phyloP scores from a whole-genome alignment of 2,329 filamentous ascomycete genomes.

The Penicillium sp. region DNA sequence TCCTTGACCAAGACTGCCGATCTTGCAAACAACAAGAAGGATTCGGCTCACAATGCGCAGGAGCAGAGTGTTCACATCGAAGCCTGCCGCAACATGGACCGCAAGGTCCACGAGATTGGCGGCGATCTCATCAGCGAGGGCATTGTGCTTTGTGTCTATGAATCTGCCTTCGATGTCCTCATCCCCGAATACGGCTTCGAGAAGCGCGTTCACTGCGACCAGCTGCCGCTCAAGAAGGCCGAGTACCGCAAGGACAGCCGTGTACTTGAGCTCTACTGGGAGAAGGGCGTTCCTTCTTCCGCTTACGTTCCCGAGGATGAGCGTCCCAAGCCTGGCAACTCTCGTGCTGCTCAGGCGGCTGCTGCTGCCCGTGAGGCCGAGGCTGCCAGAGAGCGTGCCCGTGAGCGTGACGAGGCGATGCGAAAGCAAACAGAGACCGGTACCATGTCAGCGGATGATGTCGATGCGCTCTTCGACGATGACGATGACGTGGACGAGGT shows the following conservation, averaged over 20 bases:
- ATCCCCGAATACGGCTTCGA: slow-evolving; percentile 99
- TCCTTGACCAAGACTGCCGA: slow-evolving; percentile 88
- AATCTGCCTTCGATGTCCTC: slow-evolving; percentile 96
- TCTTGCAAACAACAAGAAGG: slow-evolving; percentile 98
- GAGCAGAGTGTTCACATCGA: slow-evolving; percentile 99
- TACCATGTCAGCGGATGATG: slow-evolving; percentile 88
- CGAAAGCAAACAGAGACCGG: slow-evolving; percentile 93
- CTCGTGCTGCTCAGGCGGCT: slow-evolving; percentile 72
- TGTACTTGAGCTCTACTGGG: slow-evolving; percentile 96
- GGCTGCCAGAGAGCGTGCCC: slow-evolving; percentile 75
- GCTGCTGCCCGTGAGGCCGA: slow-evolving; percentile 79
- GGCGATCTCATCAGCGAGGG: slow-evolving; percentile 94
- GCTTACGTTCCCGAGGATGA: slow-evolving; percentile 97
- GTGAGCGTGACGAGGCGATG: slow-evolving; percentile 86
- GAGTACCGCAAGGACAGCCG: slow-evolving; percentile 97
- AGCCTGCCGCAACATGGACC: slow-evolving; percentile 94
- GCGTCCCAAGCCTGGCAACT: slow-evolving; percentile 79
- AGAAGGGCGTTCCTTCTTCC: slow-evolving; percentile 97
- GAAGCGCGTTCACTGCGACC: slow-evolving; percentile 98
- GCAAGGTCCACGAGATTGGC: slow-evolving; percentile 79
- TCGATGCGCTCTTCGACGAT: slow-evolving; percentile 93
- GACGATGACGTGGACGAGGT: slow-evolving; percentile 85
- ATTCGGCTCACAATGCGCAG: slow-evolving; percentile 94
- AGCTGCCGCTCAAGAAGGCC: slow-evolving; percentile 96
- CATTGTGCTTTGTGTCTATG: slow-evolving; percentile 95